Evolutionary conservation across 2,329 filamentous ascomycete genomes (phyloP).

Genomic region (Colletotrichum sansevieriae): DNA sequence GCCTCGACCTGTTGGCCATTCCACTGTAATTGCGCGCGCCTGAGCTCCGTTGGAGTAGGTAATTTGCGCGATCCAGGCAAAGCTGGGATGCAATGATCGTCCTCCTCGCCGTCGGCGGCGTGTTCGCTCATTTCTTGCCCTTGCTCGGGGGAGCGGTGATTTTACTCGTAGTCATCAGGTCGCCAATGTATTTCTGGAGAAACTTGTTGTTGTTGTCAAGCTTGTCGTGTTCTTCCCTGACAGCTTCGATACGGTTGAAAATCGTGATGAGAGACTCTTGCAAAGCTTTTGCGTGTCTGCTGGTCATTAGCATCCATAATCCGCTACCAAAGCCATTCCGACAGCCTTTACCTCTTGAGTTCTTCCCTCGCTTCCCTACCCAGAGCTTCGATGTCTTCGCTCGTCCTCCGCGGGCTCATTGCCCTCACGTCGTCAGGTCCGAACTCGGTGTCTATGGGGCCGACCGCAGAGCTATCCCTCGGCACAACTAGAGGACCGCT

Average conservation of each 20-base stretch:
- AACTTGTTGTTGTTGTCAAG: slow-evolving; percentile 98
- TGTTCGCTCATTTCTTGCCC: slow-evolving; percentile 63
- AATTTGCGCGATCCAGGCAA: slow-evolving; percentile 6
- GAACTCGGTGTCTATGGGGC: slow-evolving; percentile 79
- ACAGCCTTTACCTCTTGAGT: slow-evolving; percentile 64
- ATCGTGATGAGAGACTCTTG: slow-evolving; percentile 92
- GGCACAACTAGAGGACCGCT: slow-evolving; percentile 88
- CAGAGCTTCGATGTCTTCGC: slow-evolving; percentile 89
- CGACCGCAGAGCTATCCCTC: slow-evolving; percentile 79
- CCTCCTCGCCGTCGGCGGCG: not conserved
- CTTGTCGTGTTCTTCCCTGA: slow-evolving; percentile 95
- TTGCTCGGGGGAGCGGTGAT: slow-evolving; percentile 71
- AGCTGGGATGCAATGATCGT: not conserved
- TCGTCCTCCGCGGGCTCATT: slow-evolving; percentile 94
- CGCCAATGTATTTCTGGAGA: slow-evolving; percentile 96
- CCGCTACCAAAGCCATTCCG: not conserved
- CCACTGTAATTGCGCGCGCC: not conserved
- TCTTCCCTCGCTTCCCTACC: slow-evolving; percentile 83
- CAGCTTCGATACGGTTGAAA: slow-evolving; percentile 93
- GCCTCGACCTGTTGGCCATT: slow-evolving; percentile 2
- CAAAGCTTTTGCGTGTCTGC: slow-evolving; percentile 86
- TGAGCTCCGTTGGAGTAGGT: not conserved
- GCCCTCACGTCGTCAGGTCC: slow-evolving; percentile 90
- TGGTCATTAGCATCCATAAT: not conserved
- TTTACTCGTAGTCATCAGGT: slow-evolving; percentile 89